Base-by-base conservation (phyloP, 75 land plant species). In the Pinus taeda region DNA sequence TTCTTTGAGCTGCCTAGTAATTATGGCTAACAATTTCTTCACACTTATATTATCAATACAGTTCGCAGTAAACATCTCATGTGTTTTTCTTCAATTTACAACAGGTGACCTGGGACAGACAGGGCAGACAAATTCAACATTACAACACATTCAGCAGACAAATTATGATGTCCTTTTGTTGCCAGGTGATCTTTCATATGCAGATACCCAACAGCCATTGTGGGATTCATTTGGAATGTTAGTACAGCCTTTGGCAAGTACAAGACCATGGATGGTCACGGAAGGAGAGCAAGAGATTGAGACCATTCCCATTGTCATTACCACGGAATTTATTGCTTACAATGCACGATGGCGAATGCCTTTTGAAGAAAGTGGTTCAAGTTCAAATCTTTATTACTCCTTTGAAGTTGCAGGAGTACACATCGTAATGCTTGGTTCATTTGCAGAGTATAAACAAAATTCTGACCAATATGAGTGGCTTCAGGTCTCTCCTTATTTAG, bases 281-380 rank as follows among this genome's bases (percentile, higher is more conserved):
- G 78, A 87, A 60, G 90, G 90, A 62, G 82, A 89, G 59, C 90
- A 83, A 64, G 90, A 89, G 56, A 76, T 79, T 21, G 90, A 89
- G 81, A 61, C 22, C 42, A 59, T 88, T 73, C 83, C 90, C 24
- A 22, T 87, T 29, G 45, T 88, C 21, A 36, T 80, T 13, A 78
- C 75, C 1, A n/a, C 66, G 15, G 30, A 81, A 30, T 88, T 88
- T 57, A 74, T 75, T 24, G 64, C 90, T 29, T 88, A 79, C 71
- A 87, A 88, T 70, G 78, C 90, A 18, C 70, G 87, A 56, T 88
- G 90, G 90, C 57, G 60, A 65, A 88, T 88, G 90, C 90, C 90
- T 9, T 81, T 80, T 64, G 80, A 69, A 36, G 83, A 83, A 81
- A 87, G 90, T 76, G 87, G 90, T 13, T 88, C 90, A 14, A 63